Conservation (phyloP, 768 basidiomycete genomes). For the Rickenella mellea region DNA sequence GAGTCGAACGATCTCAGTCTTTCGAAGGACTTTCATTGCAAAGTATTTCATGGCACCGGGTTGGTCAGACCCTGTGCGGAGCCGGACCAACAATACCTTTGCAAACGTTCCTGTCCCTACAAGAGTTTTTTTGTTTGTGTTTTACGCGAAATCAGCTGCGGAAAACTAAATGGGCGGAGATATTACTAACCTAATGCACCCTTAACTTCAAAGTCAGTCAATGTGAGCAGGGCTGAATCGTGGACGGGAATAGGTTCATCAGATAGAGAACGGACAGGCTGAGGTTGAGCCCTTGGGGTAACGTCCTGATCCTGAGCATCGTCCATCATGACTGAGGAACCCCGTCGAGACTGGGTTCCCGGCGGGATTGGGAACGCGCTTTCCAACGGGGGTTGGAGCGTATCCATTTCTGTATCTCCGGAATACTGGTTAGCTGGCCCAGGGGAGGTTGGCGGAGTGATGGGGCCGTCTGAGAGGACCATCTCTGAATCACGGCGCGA, state of each 20-base stretch:
- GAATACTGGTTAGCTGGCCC: too few relatives aligned
- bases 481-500: slow-evolving; percentile 30
- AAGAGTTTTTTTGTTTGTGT: too few relatives aligned
- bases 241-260: too few relatives aligned
- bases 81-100: slow-evolving; percentile 82
- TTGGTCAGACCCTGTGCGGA: slow-evolving; percentile 37
- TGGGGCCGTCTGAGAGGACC: slow-evolving; percentile 45
- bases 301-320: too few relatives aligned
- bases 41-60: slow-evolving; percentile 52
- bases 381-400: background rate
- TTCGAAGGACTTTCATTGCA: slow-evolving; percentile 84
- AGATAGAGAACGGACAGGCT: too few relatives aligned
- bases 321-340: too few relatives aligned
- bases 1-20: slow-evolving; percentile 76
- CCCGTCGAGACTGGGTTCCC: too few relatives aligned
- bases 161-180: background rate
- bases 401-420: slow-evolving; percentile 1
- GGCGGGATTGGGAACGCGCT: too few relatives aligned
- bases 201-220: slow-evolving; percentile 76
- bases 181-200: slow-evolving; percentile 57
- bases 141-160: slow-evolving; percentile 1
- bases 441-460: slow-evolving; percentile 66
- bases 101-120: slow-evolving; percentile 95
- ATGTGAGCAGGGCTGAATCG: slow-evolving; percentile 40
- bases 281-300: too few relatives aligned